A percentile compares a stretch with the other conserved stretches of the same genome.
Evolutionary conservation across 768 basidiomycete species (phyloP).

Genomic region (Suillus plorans): DNA sequence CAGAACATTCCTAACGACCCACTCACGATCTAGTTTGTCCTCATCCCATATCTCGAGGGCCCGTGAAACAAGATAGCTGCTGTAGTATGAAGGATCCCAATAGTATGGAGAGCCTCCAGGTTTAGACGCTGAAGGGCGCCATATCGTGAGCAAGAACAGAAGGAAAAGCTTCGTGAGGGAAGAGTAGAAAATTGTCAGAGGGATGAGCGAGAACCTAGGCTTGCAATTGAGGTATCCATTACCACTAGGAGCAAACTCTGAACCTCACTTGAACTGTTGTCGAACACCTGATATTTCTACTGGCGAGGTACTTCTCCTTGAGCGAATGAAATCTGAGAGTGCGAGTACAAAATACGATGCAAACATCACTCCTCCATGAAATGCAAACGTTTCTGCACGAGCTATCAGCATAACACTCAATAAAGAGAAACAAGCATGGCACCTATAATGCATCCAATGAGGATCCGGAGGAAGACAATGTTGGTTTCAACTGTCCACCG

Average conservation of each 20-base stretch:
- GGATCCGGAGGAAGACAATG: conserved; percentile 52
- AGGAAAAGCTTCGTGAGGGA: conserved; percentile 84
- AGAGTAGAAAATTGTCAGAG: conserved; percentile 79
- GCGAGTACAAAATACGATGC: conserved; percentile 55
- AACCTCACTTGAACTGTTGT: conserved; percentile 57
- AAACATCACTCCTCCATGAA: conserved; percentile 65
- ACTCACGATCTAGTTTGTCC: conserved; percentile 74
- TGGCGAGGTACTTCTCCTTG: conserved; percentile 21
- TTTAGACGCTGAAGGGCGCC: conserved; percentile 50
- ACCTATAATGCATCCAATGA: conserved; percentile 69
- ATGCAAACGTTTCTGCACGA: conserved; percentile 67
- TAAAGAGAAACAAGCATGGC: conserved; percentile 9
- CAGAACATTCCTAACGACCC: conserved; percentile 80
- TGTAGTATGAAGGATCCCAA: conserved; percentile 24
- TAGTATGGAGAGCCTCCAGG: conserved; percentile 20
- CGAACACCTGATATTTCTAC: conserved; percentile 48
- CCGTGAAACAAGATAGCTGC: conserved; percentile 36
- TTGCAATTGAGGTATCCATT: background rate
- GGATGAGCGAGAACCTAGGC: conserved; percentile 62
- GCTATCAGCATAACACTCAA: background rate
- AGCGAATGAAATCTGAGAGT: conserved; percentile 36
- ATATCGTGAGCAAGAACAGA: conserved; percentile 78
- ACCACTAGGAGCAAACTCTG: background rate
- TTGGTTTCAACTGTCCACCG: conserved; percentile 56
- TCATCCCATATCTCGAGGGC: conserved; percentile 65